Conservation (phyloP, 192 early-diverging fungal genomes). For the Podila minutissima region DNA sequence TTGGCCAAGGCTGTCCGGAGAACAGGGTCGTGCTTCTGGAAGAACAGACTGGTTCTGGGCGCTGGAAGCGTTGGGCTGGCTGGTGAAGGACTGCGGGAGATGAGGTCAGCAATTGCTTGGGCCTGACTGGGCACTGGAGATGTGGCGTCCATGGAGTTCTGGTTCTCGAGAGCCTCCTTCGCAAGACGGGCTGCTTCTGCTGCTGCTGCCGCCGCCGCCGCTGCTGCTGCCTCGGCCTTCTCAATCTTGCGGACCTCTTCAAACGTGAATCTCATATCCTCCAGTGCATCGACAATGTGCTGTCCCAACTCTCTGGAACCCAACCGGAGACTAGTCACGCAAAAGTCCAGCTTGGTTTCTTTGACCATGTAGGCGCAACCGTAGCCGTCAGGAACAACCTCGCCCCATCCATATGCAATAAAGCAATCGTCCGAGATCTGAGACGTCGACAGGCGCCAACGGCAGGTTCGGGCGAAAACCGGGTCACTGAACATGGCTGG, state of each 20-base stretch:
- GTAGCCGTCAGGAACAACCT: conserved; percentile 83
- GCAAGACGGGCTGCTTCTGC: conserved; percentile 15
- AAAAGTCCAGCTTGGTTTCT: conserved; percentile 72
- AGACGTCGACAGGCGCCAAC: conserved; percentile 82
- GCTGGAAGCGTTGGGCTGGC: conserved; percentile 11
- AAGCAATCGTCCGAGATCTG: conserved; percentile 53
- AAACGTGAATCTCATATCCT: conserved; percentile 72
- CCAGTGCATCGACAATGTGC: conserved; percentile 67
- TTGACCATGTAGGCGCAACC: conserved; percentile 88
- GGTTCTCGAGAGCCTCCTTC: conserved; percentile 3
- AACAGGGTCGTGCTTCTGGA: conserved; percentile 48
- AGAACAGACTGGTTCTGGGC: conserved; percentile 48
- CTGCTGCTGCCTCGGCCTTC: conserved; percentile 43
- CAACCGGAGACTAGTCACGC: conserved; percentile 62
- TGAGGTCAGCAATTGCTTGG: neutral
- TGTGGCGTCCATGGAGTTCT: conserved; percentile 9
- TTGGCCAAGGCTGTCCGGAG: conserved; percentile 34
- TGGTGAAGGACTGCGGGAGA: conserved; percentile 42
- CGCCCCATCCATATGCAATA: conserved; percentile 75
- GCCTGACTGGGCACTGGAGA: conserved; percentile 2
- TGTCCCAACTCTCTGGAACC: conserved; percentile 60
- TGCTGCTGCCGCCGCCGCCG: conserved; percentile 24
- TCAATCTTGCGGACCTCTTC: conserved; percentile 51
- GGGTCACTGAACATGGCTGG: conserved; percentile 69
- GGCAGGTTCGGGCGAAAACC: conserved; percentile 68